Evolutionary conservation across 345 rosid species (phyloP).

Genomic region (Lumnitzera racemosa): DNA sequence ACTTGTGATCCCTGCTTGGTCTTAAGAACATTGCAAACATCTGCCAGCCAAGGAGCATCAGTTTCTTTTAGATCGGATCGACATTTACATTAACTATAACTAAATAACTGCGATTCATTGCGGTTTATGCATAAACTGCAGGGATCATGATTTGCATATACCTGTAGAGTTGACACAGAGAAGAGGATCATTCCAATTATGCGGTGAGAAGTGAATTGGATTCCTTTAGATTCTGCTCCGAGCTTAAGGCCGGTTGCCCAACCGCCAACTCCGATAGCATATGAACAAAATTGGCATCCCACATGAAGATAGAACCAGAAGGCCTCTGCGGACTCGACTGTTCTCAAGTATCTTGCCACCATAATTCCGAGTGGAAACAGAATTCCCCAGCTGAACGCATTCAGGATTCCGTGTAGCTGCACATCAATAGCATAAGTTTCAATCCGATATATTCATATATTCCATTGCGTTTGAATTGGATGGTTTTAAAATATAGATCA

Average conservation of each 20-base stretch:
- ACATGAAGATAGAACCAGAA: slow-evolving; percentile 35
- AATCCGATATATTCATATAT: too few relatives aligned
- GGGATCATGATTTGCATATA: slow-evolving; percentile 1
- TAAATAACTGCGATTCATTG: too few relatives aligned
- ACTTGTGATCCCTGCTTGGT: too few relatives aligned
- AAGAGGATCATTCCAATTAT: slow-evolving; percentile 29
- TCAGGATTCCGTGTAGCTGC: slow-evolving; percentile 29
- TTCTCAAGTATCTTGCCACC: slow-evolving; percentile 26
- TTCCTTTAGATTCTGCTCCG: slow-evolving; percentile 19
- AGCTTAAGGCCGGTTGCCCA: slow-evolving; percentile 36
- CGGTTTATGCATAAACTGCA: too few relatives aligned
- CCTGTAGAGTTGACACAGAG: slow-evolving; percentile 29
- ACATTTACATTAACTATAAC: too few relatives aligned
- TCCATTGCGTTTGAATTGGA: too few relatives aligned
- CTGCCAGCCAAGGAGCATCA: too few relatives aligned
- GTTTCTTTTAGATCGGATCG: too few relatives aligned
- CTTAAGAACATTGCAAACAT: too few relatives aligned
- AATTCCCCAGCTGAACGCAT: slow-evolving; percentile 35
- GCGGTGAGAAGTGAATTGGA: slow-evolving; percentile 14
- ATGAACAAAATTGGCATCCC: slow-evolving; percentile 26
- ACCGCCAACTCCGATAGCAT: slow-evolving; percentile 28
- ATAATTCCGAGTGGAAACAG: slow-evolving; percentile 27
- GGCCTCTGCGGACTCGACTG: slow-evolving; percentile 20
- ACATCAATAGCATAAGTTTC: too few relatives aligned
- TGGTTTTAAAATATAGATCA: too few relatives aligned